A percentile compares a stretch with the other conserved stretches of the same genome.
These are phyloP conservation scores for Neurospora tetraspora DNA, from an alignment of 495 filamentous ascomycete species.

Conservation along the genomic window DNA sequence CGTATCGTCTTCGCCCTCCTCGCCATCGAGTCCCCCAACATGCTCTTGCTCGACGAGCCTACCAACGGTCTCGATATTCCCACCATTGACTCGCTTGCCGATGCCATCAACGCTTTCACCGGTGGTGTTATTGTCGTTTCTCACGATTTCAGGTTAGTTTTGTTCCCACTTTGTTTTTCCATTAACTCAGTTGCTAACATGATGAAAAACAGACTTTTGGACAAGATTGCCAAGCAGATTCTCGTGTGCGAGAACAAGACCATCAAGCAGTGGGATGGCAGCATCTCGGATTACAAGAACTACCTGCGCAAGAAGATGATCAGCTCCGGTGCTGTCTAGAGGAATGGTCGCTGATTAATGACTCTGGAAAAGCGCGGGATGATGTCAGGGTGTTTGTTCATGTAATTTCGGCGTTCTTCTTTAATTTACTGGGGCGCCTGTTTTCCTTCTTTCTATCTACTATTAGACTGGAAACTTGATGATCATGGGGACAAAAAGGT, in stretches of 20 bases:
- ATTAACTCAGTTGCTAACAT: not conserved
- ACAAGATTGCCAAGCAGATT: slow-evolving; percentile 99
- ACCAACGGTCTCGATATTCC: slow-evolving; percentile 99
- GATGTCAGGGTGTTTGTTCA: not conserved
- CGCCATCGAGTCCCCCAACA: slow-evolving; percentile 93
- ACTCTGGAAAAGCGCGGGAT: not conserved
- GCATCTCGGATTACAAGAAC: slow-evolving; percentile 93
- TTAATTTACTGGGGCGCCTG: not conserved
- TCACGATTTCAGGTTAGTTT: slow-evolving; percentile 87
- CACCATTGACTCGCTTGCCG: slow-evolving; percentile 93
- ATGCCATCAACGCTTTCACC: slow-evolving; percentile 92
- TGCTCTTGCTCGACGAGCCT: slow-evolving; percentile 95
- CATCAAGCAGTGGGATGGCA: slow-evolving; percentile 77
- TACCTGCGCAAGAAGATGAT: slow-evolving; percentile 97
- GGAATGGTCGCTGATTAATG: not conserved
- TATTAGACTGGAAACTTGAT: not conserved
- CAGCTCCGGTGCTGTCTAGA: slow-evolving; percentile 43
- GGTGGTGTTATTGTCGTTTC: slow-evolving; percentile 97
- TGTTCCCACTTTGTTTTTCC: not conserved
- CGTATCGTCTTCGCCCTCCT: slow-evolving; percentile 96
- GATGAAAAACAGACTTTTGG: slow-evolving; percentile 59
- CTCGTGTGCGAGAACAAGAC: slow-evolving; percentile 97
- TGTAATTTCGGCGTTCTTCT: not conserved
- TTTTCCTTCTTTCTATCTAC: not conserved
- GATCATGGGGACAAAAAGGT: not conserved